Conservation (phyloP, 169 alveolate genomes). For the Prorocentrum cordatum region DNA sequence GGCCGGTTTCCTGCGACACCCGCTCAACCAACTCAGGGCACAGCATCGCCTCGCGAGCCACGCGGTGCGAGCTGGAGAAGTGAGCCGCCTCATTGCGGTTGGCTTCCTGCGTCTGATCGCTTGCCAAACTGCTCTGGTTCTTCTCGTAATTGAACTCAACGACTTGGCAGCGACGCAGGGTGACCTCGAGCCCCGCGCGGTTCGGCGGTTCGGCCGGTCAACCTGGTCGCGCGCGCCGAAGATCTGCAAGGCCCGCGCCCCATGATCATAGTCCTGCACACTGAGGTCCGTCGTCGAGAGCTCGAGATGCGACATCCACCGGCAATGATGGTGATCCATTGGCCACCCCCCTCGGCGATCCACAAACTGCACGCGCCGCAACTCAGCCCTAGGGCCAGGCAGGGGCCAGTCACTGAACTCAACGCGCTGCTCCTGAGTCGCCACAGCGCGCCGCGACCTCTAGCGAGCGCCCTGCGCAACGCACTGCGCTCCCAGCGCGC, state of each 20-base stretch:
- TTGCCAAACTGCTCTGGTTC: no score
- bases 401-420: slow-evolving; percentile 16
- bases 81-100: no score
- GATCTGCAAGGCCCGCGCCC: background rate
- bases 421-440: background rate
- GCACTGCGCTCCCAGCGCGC: background rate
- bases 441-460: background rate
- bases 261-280: background rate
- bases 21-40: no score
- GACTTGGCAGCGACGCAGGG: background rate
- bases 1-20: no score
- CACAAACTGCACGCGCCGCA: slow-evolving; percentile 14
- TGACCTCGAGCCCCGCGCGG: background rate
- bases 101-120: no score
- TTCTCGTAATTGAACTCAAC: slow-evolving; percentile 16
- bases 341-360: slow-evolving; percentile 26
- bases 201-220: slow-evolving; percentile 1
- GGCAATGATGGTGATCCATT: slow-evolving; percentile 1
- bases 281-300: no score
- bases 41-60: no score
- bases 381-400: slow-evolving; percentile 13
- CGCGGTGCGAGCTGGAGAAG: no score
- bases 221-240: background rate
- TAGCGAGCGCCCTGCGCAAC: background rate
- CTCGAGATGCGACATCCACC: no score